Conservation (phyloP, 202 grass and related monocot genomes). For the Dendrocalamus latiflorus region DNA sequence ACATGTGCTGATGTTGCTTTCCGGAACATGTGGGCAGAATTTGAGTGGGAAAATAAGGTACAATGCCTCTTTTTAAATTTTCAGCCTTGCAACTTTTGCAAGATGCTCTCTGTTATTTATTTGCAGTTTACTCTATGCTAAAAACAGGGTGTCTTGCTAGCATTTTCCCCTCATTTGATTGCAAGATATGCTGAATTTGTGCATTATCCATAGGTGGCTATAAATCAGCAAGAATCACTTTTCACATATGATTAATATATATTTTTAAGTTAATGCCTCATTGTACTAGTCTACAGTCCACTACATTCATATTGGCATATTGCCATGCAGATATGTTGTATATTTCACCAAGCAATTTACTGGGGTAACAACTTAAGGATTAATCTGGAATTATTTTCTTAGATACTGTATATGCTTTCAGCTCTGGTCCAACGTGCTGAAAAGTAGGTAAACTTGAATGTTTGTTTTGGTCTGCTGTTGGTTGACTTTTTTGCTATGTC, state of each 20-base stretch:
- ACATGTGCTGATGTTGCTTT: conserved; percentile 72
- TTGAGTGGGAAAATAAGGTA: conserved; percentile 87
- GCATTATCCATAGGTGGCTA: not conserved
- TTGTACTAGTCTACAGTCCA: not conserved
- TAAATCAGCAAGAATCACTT: not conserved
- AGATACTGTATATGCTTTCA: not conserved
- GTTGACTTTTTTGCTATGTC: not conserved
- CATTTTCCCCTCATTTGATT: not conserved
- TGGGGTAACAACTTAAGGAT: not conserved
- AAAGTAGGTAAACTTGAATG: not conserved
- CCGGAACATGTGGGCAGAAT: conserved; percentile 84
- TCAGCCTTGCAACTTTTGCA: not conserved
- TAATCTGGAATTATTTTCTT: not conserved
- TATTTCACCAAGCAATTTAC: not conserved
- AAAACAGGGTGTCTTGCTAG: not conserved
- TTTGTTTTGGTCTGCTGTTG: not conserved
- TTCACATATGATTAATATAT: not conserved
- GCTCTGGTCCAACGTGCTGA: not conserved
- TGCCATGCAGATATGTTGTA: not conserved
- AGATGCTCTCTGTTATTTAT: not conserved
- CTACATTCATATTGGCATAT: not conserved
- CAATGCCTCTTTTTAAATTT: not conserved
- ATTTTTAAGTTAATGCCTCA: not conserved
- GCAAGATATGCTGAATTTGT: not conserved
- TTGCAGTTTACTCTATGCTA: not conserved